Percentiles rank a stretch among this genome's conserved stretches.
These are phyloP conservation scores for Austroboletus festivus DNA, from an alignment of 768 basidiomycete species.

Conservation along the genomic window DNA sequence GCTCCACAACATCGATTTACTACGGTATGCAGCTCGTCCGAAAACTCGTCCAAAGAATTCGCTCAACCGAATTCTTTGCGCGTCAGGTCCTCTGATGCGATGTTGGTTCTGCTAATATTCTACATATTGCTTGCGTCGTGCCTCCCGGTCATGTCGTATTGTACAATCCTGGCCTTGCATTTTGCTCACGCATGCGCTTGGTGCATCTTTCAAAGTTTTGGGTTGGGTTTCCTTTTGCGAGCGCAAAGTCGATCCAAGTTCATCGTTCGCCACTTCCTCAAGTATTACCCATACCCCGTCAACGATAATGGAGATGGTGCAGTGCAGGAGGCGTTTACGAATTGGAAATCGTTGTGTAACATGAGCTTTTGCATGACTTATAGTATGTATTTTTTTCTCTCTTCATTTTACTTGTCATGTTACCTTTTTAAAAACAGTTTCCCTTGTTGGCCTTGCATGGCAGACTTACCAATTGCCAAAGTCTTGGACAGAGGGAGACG, in stretches of 20 bases:
- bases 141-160: conserved; percentile 53
- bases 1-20: conserved; percentile 75
- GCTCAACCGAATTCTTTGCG: conserved; percentile 20
- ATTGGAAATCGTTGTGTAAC: conserved; percentile 95
- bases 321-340: conserved; percentile 88
- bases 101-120: conserved; percentile 68
- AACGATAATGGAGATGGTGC: conserved; percentile 71
- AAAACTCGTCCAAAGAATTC: conserved; percentile 2
- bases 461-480: conserved; percentile 80
- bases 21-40: conserved; percentile 55
- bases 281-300: conserved; percentile 86
- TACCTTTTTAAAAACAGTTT: conserved; percentile 47
- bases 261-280: conserved; percentile 89
- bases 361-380: conserved; percentile 94
- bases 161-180: conserved; percentile 58
- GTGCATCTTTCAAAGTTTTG: conserved; percentile 86
- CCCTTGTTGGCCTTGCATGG: conserved; percentile 83
- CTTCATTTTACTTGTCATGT: conserved; percentile 1
- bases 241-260: conserved; percentile 86
- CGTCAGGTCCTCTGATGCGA: conserved; percentile 76
- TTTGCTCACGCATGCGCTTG: conserved; percentile 82
- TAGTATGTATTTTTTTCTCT: conserved; percentile 45
- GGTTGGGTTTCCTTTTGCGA: conserved; percentile 77
- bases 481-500: conserved; percentile 86
- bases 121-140: conserved; percentile 63